Conservation (phyloP, 257 asterid genomes). For the Nicotiana obtusifolia region DNA sequence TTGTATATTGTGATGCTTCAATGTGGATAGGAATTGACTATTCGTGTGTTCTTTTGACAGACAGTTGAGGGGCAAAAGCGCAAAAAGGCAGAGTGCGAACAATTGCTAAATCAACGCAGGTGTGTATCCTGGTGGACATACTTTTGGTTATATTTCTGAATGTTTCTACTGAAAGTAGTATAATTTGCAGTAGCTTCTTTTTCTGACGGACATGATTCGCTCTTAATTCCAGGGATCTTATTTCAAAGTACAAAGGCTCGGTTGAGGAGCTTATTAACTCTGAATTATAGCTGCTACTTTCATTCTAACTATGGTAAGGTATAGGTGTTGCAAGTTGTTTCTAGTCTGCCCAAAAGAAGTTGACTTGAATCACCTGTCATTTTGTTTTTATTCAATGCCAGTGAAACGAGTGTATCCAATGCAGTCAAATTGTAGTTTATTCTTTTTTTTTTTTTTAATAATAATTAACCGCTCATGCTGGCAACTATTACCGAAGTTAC, state of each 20-base stretch:
- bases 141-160: not conserved
- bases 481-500: not conserved
- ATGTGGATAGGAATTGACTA: not conserved
- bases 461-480: not conserved
- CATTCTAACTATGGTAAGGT: not conserved
- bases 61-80: constrained; percentile 78
- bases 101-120: constrained; percentile 60
- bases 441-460: not conserved
- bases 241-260: constrained; percentile 51
- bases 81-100: constrained; percentile 54
- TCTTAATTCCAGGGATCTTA: constrained; percentile 58
- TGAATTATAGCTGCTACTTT: constrained; percentile 30
- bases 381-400: not conserved
- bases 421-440: not conserved
- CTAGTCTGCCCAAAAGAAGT: not conserved
- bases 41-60: constrained; percentile 31
- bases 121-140: constrained; percentile 8
- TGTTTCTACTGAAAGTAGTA: not conserved
- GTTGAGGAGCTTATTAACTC: constrained; percentile 68
- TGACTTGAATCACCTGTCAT: not conserved
- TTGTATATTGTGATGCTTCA: not conserved
- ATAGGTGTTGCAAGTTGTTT: not conserved
- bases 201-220: not conserved
- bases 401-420: not conserved
- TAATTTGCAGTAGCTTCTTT: not conserved